A percentile compares a stretch with the other conserved stretches of the same genome.
Conservation (phyloP, 2,329 filamentous ascomycete species). For the Trichophyton mentagrophytes region DNA sequence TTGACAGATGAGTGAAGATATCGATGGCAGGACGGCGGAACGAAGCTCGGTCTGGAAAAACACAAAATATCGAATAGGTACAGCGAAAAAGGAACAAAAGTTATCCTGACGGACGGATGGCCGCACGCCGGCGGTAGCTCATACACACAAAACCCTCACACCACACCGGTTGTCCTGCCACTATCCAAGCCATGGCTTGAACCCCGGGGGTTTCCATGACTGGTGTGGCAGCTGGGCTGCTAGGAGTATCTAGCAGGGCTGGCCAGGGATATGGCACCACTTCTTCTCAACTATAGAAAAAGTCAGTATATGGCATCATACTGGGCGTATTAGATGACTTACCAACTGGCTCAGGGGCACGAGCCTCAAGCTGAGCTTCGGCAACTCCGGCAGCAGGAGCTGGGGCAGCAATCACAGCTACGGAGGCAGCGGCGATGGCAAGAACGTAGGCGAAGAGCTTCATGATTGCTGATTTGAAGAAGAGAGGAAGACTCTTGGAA, state of each 20-base stretch:
- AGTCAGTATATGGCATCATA: constrained; percentile 17
- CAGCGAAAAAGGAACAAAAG: neutral
- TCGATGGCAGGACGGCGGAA: neutral
- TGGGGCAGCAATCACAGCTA: constrained; percentile 21
- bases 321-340: neutral
- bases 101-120: neutral
- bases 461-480: constrained; percentile 26
- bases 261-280: constrained; percentile 24
- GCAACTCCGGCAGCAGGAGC: constrained; percentile 5
- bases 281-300: constrained; percentile 16
- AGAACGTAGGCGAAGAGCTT: constrained; percentile 35
- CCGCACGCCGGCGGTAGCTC: neutral
- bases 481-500: constrained; percentile 7
- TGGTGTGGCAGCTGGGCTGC: neutral
- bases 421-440: constrained; percentile 29
- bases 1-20: neutral
- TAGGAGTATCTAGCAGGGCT: constrained; percentile 25
- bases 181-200: neutral
- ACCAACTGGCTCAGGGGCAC: neutral
- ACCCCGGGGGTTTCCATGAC: neutral
- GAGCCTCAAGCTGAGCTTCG: constrained; percentile 1
- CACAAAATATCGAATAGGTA: neutral
- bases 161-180: neutral
- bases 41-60: neutral
- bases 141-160: neutral